Percentiles rank a stretch among this genome's conserved stretches.
Evolutionary conservation across 148 eudicot genomes (phyloP).

Genomic region (Gaultheria prostrata): DNA sequence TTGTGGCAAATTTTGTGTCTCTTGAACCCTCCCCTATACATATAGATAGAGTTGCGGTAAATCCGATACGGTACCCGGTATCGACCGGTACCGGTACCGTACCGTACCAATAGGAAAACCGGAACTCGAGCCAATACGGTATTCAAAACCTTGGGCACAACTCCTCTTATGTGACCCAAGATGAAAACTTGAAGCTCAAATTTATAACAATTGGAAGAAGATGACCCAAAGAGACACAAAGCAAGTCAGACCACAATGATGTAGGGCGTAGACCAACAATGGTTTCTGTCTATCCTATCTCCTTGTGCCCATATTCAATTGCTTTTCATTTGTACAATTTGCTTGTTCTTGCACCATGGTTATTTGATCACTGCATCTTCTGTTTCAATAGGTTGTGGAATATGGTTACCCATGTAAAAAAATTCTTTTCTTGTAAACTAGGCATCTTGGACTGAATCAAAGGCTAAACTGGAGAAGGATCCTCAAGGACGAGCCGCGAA

Average conservation of each 20-base stretch:
- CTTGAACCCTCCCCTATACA: no score
- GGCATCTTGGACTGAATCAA: conserved; percentile 97
- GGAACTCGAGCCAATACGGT: no score
- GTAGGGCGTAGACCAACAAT: background rate
- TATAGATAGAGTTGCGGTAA: no score
- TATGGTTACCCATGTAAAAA: background rate
- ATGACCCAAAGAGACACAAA: background rate
- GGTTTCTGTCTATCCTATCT: background rate
- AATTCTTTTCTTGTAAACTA: conserved; percentile 22
- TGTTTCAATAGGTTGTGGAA: background rate
- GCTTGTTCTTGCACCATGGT: background rate
- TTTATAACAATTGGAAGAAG: background rate
- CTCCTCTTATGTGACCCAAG: background rate
- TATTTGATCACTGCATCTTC: background rate
- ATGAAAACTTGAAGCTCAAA: background rate
- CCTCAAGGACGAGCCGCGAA: conserved; percentile 89
- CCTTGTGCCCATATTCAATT: background rate
- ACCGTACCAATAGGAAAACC: no score
- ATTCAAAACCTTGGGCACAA: no score
- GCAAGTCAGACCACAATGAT: background rate
- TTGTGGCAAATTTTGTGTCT: no score
- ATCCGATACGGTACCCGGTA: no score
- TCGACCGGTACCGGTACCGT: no score
- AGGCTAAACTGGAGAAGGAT: conserved; percentile 85
- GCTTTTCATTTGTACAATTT: background rate